Evolutionary conservation across 306 rosid species (phyloP).

Genomic region (Dryas alaskensis): DNA sequence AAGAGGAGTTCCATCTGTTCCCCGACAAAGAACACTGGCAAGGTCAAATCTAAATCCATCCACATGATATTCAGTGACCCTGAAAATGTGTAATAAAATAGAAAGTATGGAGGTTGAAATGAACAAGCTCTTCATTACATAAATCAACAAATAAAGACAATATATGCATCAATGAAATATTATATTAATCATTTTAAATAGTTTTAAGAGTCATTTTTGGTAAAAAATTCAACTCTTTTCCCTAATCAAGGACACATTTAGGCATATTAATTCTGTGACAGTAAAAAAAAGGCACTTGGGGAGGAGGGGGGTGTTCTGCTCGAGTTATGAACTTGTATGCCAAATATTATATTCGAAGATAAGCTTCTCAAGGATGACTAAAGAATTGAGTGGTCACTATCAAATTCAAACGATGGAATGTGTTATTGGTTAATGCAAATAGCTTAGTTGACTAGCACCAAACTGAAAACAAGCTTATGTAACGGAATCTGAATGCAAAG

Average conservation of each 20-base stretch:
- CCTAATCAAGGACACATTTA: too few relatives aligned
- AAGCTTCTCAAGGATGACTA: neutral
- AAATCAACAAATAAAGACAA: neutral
- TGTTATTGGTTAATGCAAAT: neutral
- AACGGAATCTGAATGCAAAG: too few relatives aligned
- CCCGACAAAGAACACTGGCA: conserved; percentile 89
- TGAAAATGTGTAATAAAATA: conserved; percentile 32
- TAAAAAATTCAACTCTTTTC: neutral
- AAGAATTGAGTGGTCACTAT: neutral
- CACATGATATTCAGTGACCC: conserved; percentile 92
- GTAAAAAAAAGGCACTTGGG: too few relatives aligned
- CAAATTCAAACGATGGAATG: neutral
- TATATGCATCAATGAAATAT: neutral
- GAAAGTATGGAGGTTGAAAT: conserved; percentile 13
- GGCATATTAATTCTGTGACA: too few relatives aligned
- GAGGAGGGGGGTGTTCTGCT: too few relatives aligned
- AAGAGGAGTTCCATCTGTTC: conserved; percentile 79
- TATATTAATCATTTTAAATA: neutral
- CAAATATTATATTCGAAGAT: neutral
- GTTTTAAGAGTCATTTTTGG: too few relatives aligned
- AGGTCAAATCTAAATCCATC: conserved; percentile 99
- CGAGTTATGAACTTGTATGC: neutral
- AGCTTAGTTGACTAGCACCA: neutral
- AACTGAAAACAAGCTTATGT: neutral
- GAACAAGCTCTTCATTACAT: neutral